Base-by-base conservation (phyloP, 176 grass and related monocot genomes). In the Juncus effusus region DNA sequence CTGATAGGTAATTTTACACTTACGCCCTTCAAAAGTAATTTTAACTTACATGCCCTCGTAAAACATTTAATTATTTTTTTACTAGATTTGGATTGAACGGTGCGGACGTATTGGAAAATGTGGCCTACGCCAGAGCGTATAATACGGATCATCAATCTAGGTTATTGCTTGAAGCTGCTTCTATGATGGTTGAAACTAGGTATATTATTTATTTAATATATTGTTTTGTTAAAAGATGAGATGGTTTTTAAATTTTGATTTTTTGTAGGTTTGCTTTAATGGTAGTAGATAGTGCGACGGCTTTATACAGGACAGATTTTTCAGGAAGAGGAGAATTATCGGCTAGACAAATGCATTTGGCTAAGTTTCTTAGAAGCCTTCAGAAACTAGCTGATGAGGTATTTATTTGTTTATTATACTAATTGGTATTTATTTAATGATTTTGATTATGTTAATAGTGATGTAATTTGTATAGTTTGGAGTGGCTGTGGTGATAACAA, bases 171-270 rank as follows among this genome's bases (percentile, higher is more conserved):
- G 80, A 96, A 76, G 93, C 85, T 65, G 88, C 85, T 58, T 96
- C 93, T 47, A 96, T 96, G 92, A 91, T 96, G 92, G 80, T 91
- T 62, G 88, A 96, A 67, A 74, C 93, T 58, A 87, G 87, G 87
- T 38, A 73, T 61, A 77, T 67, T 37, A 28, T 14, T 70, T 51
- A 38, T 36, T 51, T 2, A 28, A 16, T 12, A 1, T 42, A 38
- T 3, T 55, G 3, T 84, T 38, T 52, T 71, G 19, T 28, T 28
- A 28, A 28, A 28, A 28, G 19, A 28, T 28, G 19, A 28, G 19
- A 28, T 28, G 19, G 19, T 28, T 28, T 28, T 28, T 28, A 28
- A 28, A 28, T 28, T 28, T 28, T 28, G 19, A 28, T 28, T 11
- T 42, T 78, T 0, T 77, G 12, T 74, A 99, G 94, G 78, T 99